These are phyloP conservation scores for Calvatia gigantea DNA, from an alignment of 768 basidiomycete species.

Conservation along the genomic window DNA sequence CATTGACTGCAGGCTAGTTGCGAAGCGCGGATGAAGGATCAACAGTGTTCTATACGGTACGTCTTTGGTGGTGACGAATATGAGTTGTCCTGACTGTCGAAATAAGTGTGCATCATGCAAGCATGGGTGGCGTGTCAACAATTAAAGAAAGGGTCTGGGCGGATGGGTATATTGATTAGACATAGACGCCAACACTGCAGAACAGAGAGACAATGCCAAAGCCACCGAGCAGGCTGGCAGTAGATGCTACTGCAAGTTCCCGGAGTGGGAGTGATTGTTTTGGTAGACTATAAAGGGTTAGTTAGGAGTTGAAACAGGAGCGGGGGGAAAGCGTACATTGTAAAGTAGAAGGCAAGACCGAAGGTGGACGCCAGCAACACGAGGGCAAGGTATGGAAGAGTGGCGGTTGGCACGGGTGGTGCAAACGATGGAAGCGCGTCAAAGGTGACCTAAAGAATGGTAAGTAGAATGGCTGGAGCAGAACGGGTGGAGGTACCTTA, in stretches of 20 bases:
- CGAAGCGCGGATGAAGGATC: slow-evolving; percentile 94
- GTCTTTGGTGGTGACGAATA: slow-evolving; percentile 24
- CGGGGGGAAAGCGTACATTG: slow-evolving; percentile 59
- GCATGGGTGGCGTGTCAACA: slow-evolving; percentile 81
- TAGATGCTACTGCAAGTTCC: slow-evolving; percentile 66
- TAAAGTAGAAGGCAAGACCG: slow-evolving; percentile 85
- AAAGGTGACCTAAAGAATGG: slow-evolving; percentile 38
- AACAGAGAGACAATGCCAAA: slow-evolving; percentile 90
- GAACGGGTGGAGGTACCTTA: slow-evolving; percentile 49
- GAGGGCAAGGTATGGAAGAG: slow-evolving; percentile 76
- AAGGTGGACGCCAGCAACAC: slow-evolving; percentile 74
- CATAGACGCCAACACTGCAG: slow-evolving; percentile 80
- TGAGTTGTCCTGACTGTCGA: slow-evolving; percentile 12
- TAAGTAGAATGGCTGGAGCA: slow-evolving; percentile 5
- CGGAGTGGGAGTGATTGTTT: slow-evolving; percentile 59
- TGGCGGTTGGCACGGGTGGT: slow-evolving; percentile 61
- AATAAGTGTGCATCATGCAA: slow-evolving; percentile 73
- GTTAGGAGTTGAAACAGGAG: slow-evolving; percentile 8
- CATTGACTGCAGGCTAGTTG: slow-evolving; percentile 40
- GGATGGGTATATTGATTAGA: slow-evolving; percentile 34
- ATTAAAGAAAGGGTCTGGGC: slow-evolving; percentile 36
- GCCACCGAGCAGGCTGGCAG: slow-evolving; percentile 79
- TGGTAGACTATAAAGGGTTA: slow-evolving; percentile 55
- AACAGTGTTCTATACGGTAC: slow-evolving; percentile 90
- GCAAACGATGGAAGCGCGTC: slow-evolving; percentile 57